phyloP scores from a whole-genome alignment of 2,329 filamentous ascomycete genomes.

The Geosmithia flava region DNA sequence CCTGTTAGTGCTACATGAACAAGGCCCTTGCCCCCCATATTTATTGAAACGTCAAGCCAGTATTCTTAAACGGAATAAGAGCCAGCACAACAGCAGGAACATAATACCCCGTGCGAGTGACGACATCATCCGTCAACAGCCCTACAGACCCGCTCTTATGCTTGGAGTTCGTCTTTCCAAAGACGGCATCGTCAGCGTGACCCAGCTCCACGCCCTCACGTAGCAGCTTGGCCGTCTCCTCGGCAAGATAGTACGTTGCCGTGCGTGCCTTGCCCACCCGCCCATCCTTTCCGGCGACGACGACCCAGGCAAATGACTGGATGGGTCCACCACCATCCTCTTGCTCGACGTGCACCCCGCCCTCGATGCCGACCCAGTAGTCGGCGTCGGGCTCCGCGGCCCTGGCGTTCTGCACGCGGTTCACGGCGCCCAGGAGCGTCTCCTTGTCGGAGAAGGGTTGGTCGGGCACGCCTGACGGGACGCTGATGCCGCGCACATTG shows the following conservation, averaged over 20 bases:
- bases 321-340: slow-evolving; percentile 10
- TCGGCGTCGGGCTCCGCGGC: slow-evolving; percentile 16
- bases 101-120: slow-evolving; percentile 22
- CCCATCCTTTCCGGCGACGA: slow-evolving; percentile 10
- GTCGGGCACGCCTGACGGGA: slow-evolving; percentile 23
- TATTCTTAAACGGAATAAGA: slow-evolving; percentile 26
- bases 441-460: slow-evolving; percentile 24
- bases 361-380: slow-evolving; percentile 28
- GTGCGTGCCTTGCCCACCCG: slow-evolving; percentile 20
- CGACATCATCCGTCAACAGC: slow-evolving; percentile 22
- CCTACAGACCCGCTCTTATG: slow-evolving; percentile 25
- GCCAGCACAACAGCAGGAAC: slow-evolving; percentile 25
- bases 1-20: too few species aligned
- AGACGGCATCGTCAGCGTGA: slow-evolving; percentile 23
- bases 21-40: too few species aligned
- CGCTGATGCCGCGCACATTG: slow-evolving; percentile 14
- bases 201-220: slow-evolving; percentile 25
- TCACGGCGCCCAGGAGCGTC: slow-evolving; percentile 24
- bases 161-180: slow-evolving; percentile 23
- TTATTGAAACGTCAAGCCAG: slow-evolving; percentile 15
- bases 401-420: slow-evolving; percentile 20
- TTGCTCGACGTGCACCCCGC: slow-evolving; percentile 17
- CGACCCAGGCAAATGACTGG: slow-evolving; percentile 27
- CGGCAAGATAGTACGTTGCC: slow-evolving; percentile 21
- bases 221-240: slow-evolving; percentile 21